Evolutionary conservation across 441 rosid species (phyloP).

Genomic region (Pelargonium citronellum): DNA sequence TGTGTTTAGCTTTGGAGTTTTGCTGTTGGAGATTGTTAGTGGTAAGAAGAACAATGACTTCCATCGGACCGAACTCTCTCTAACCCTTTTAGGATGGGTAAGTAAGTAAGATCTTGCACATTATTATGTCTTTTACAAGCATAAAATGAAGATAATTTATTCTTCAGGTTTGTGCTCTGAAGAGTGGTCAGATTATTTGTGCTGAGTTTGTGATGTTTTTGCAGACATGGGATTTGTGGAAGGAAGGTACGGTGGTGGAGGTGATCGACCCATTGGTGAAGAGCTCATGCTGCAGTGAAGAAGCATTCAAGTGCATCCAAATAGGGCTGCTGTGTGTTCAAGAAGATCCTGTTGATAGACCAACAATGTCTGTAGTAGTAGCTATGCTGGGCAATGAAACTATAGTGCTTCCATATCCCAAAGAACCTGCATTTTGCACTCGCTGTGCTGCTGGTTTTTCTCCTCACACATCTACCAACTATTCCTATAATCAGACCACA

Average conservation of each 20-base stretch:
- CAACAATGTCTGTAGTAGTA: constrained; percentile 29
- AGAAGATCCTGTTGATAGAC: constrained; percentile 30
- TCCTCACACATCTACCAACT: neutral
- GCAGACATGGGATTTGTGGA: constrained; percentile 44
- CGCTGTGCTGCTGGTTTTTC: constrained; percentile 3
- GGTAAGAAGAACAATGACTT: constrained; percentile 73
- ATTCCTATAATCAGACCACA: neutral
- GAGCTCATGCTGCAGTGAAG: constrained; percentile 15
- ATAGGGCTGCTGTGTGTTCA: constrained; percentile 43
- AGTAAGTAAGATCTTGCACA: constrained; percentile 16
- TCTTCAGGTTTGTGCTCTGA: no score
- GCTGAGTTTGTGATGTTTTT: neutral
- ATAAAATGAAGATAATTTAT: no score
- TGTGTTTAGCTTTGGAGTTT: constrained; percentile 79
- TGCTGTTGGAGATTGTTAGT: constrained; percentile 66
- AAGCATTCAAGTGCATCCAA: constrained; percentile 33
- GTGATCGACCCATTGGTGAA: constrained; percentile 30
- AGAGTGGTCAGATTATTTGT: no score
- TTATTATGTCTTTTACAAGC: no score
- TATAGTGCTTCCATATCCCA: constrained; percentile 25
- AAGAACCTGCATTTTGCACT: constrained; percentile 21
- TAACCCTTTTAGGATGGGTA: constrained; percentile 43
- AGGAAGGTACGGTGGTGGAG: constrained; percentile 25
- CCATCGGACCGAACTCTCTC: constrained; percentile 32
- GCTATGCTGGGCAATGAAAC: constrained; percentile 29